These are phyloP conservation scores for Epichloe bromicola DNA, from an alignment of 2,329 filamentous ascomycete species.

Conservation along the genomic window DNA sequence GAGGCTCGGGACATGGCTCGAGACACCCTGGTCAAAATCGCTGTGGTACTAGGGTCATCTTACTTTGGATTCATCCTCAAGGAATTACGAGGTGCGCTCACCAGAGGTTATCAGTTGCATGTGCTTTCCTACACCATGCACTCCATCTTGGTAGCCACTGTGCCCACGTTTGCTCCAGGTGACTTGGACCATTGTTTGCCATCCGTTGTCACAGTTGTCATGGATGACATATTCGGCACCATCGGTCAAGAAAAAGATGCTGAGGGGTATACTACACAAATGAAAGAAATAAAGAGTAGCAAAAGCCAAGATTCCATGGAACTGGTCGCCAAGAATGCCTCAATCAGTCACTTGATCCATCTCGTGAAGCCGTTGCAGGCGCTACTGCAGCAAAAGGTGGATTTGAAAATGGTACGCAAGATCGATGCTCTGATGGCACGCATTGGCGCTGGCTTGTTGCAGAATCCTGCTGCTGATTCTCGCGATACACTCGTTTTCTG, in stretches of 20 bases:
- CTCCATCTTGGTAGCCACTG: conserved; percentile 67
- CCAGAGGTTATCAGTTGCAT: conserved; percentile 82
- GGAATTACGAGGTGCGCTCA: conserved; percentile 71
- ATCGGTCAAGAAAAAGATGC: conserved; percentile 94
- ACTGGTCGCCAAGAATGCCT: conserved; percentile 70
- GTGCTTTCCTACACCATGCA: conserved; percentile 93
- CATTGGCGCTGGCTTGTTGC: conserved; percentile 68
- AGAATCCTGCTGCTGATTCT: conserved; percentile 66
- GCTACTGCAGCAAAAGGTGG: conserved; percentile 72
- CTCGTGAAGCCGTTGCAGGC: conserved; percentile 68
- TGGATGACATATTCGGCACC: conserved; percentile 94
- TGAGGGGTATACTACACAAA: conserved; percentile 85
- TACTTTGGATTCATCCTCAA: conserved; percentile 91
- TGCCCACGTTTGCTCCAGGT: conserved; percentile 62
- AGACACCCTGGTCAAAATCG: conserved; percentile 75
- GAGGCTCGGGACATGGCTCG: conserved; percentile 85
- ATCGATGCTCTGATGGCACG: conserved; percentile 79
- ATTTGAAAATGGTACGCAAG: conserved; percentile 71
- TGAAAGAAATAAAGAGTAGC: conserved; percentile 96
- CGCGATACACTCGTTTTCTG: conserved; percentile 85
- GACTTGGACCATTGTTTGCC: conserved; percentile 80
- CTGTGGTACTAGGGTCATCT: conserved; percentile 62
- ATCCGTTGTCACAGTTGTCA: conserved; percentile 68
- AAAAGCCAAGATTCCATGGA: conserved; percentile 99
- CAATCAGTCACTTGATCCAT: conserved; percentile 57